Evolutionary conservation across 306 rosid genomes (phyloP), one percentile per base, ranked within the genome.

Genomic region (Glycine latifolia): DNA sequence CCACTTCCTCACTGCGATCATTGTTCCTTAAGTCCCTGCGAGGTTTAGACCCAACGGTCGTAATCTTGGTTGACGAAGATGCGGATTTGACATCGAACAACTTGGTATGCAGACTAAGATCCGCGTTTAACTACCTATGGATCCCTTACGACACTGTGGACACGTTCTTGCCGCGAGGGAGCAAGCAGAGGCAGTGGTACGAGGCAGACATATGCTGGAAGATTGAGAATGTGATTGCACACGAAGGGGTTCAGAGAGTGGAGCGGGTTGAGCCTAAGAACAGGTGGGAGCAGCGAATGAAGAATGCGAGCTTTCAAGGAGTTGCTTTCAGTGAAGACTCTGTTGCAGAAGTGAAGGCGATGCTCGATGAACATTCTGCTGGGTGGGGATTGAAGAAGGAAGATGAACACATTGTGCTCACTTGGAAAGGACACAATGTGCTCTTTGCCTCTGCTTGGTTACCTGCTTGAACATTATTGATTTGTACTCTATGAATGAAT

Each of bases 331-430:
- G 91, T 1, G 99, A 93, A 1, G 99, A 93, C 0, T 87, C 87
- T 1, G 87, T 90, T 15, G 71, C 72, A 31, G 99, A 95, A 84
- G 96, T 93, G 66, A 93, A 91, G 85, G 60, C 78, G 0, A 93
- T 93, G 98, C 96, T 95, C 0, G 99, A 93, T 66, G 98, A 93
- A 75, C 97, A 95, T 79, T 96, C 99, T 1, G 98, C 96, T 1
- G 99, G 99, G 1, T 95, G 99, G 99, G 99, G 99, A 2, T 62
- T 91, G 67, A 95, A 95, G 97, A 93, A 86, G 71, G 99, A 93
- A 44, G 98, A 93, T 3, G 89, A 91, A 5, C 84, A 89, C 75
- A 82, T 95, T 75, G 86, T 95, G 65, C 96, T 95, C 33, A 95
- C 99, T 0, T 95, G 99, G 99, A 95, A 95, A 83, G 99, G 99